phyloP scores from a whole-genome alignment of 208 protist species.

The Trypanosoma melophagium region DNA sequence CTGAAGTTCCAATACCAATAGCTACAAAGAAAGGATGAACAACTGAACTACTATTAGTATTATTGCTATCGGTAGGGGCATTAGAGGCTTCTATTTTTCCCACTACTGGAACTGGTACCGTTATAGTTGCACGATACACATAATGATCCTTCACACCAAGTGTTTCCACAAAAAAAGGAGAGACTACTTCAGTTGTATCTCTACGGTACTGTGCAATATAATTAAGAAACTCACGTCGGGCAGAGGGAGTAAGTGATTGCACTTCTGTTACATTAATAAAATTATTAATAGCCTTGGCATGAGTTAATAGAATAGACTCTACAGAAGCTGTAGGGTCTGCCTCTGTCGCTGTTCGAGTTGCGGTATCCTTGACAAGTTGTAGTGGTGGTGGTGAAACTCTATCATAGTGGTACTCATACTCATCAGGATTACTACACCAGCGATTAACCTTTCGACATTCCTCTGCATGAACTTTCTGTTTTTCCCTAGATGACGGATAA shows the following conservation, averaged over 20 bases:
- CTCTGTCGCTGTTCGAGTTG: not conserved
- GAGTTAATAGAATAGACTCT: conserved; percentile 66
- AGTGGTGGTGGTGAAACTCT: conserved; percentile 54
- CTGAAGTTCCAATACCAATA: conserved; percentile 65
- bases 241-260: conserved; percentile 33
- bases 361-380: conserved; percentile 25
- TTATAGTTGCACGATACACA: conserved; percentile 72
- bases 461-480: conserved; percentile 56
- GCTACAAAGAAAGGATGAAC: conserved; percentile 55
- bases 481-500: conserved; percentile 45
- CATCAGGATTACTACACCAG: conserved; percentile 58
- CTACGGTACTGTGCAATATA: conserved; percentile 39
- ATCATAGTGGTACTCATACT: conserved; percentile 54
- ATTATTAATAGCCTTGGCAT: conserved; percentile 46
- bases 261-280: conserved; percentile 38
- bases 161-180: conserved; percentile 61
- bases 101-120: conserved; percentile 46
- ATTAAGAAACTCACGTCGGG: conserved; percentile 38
- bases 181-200: not conserved
- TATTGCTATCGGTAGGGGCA: not conserved
- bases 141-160: conserved; percentile 58
- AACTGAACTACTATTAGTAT: not conserved
- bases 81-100: not conserved
- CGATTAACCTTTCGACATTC: conserved; percentile 73
- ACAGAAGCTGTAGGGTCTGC: conserved; percentile 20